Evolutionary conservation across 139 green algal species (phyloP), one percentile per base, ranked within the genome.

Genomic region (Diplosphaera chodatii): DNA sequence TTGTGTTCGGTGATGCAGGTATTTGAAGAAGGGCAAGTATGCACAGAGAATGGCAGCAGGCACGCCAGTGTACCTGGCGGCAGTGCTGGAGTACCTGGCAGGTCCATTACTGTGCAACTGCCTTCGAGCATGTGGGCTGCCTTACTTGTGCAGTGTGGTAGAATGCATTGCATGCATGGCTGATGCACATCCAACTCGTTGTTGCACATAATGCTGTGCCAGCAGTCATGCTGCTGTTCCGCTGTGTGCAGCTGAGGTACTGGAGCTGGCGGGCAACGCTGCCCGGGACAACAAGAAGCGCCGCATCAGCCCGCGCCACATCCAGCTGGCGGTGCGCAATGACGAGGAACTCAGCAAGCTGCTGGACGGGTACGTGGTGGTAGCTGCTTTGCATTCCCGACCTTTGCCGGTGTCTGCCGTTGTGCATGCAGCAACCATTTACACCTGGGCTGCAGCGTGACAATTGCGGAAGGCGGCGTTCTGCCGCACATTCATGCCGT

Each of bases 261-360:
- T 95, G 41, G 91, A 96, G 83, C 82, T 95, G 69, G 85, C 86
- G 25, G 89, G 91, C 72, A 96, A 95, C 68, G 90, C 90, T 41
- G 83, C 89, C 32, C 81, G 89, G 32, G 89, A 96, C 83, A 96
- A 95, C 86, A 94, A 96, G 82, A 94, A 95, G 85, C 91, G 81
- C 55, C 81, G 90, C 68, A 96, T 96, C 69, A 68, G 89, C 0
- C 88, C 90, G 15, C 78, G 89, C 65, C 89, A 96, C 81, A 92
- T 95, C 70, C 88, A 94, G 84, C 81, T 94, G 66, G 90, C 92
- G 32, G 88, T 97, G 67, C 83, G 90, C 74, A 97, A 97, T 74
- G 92, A 97, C 64, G 92, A 97, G 87, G 92, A 97, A 86, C 88
- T 97, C 73, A 81, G 69, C 85, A 96, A 96, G 87, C 88, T 97